A percentile compares a stretch with the other conserved stretches of the same genome.
phyloP scores from a whole-genome alignment of 2,329 filamentous ascomycete genomes.

The Hypoxylon sp. region DNA sequence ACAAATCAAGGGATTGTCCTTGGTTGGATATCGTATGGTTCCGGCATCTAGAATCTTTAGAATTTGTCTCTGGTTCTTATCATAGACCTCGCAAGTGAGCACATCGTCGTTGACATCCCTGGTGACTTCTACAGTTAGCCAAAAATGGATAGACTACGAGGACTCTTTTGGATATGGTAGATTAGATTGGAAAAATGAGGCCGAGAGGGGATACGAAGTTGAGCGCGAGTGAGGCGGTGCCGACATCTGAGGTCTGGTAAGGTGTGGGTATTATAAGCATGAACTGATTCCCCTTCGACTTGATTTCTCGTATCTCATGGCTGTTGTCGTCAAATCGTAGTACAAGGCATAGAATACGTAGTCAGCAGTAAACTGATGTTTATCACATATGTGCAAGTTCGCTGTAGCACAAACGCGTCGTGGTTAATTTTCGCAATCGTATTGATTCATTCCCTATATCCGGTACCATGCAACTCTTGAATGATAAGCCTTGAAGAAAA shows the following conservation, averaged over 20 bases:
- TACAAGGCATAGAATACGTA: neutral
- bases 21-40: no score
- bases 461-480: constrained; percentile 62
- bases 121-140: constrained; percentile 2
- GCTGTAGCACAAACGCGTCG: constrained; percentile 1
- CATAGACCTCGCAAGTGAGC: constrained; percentile 4
- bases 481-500: constrained; percentile 53
- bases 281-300: neutral
- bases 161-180: neutral
- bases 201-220: neutral
- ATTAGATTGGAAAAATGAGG: neutral
- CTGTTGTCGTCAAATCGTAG: neutral
- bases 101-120: neutral
- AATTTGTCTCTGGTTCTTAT: neutral
- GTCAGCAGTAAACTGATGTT: neutral
- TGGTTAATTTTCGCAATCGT: constrained; percentile 41
- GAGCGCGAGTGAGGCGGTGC: neutral
- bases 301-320: neutral
- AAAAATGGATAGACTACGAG: constrained; percentile 1
- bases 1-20: no score
- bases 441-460: constrained; percentile 63
- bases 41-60: neutral
- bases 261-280: neutral
- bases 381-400: constrained; percentile 8
- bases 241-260: no score